Evolutionary conservation across 1,284 basidiomycete species (phyloP).

Genomic region (Xerocomus amazonicus): DNA sequence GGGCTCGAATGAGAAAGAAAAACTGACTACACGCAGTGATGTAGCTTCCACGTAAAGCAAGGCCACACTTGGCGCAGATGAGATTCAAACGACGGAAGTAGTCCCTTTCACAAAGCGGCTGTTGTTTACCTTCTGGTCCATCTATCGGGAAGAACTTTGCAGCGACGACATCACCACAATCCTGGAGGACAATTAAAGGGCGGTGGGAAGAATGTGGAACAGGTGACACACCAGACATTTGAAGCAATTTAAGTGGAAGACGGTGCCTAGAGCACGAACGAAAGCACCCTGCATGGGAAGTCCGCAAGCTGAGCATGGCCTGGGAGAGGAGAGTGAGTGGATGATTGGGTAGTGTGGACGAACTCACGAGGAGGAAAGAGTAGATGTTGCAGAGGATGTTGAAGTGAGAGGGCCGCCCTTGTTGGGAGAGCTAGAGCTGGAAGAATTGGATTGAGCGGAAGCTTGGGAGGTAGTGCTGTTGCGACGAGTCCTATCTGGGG

Average conservation of each 20-base stretch:
- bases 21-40: conserved; percentile 97
- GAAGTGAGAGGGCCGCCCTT: conserved; percentile 46
- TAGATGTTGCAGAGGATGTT: conserved; percentile 41
- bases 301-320: conserved; percentile 70
- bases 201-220: background rate
- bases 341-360: conserved; percentile 15
- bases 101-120: conserved; percentile 96
- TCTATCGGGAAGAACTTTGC: conserved; percentile 99
- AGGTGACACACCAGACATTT: conserved; percentile 77
- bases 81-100: conserved; percentile 96
- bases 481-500: conserved; percentile 41
- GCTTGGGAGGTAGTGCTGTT: conserved; percentile 48
- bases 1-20: background rate
- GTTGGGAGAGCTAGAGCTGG: conserved; percentile 39
- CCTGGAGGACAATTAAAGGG: conserved; percentile 47
- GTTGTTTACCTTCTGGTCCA: conserved; percentile 77
- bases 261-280: conserved; percentile 91
- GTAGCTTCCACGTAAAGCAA: conserved; percentile 94
- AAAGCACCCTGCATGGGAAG: conserved; percentile 90
- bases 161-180: conserved; percentile 94
- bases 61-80: conserved; percentile 94
- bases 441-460: conserved; percentile 48
- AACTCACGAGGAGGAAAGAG: conserved; percentile 45
- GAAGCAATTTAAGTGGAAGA: conserved; percentile 97
- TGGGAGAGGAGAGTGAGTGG: conserved; percentile 30